Evolutionary conservation across 2,329 filamentous ascomycete species (phyloP), one percentile per base, ranked within the genome.

Genomic region (Xylariaceae sp.): DNA sequence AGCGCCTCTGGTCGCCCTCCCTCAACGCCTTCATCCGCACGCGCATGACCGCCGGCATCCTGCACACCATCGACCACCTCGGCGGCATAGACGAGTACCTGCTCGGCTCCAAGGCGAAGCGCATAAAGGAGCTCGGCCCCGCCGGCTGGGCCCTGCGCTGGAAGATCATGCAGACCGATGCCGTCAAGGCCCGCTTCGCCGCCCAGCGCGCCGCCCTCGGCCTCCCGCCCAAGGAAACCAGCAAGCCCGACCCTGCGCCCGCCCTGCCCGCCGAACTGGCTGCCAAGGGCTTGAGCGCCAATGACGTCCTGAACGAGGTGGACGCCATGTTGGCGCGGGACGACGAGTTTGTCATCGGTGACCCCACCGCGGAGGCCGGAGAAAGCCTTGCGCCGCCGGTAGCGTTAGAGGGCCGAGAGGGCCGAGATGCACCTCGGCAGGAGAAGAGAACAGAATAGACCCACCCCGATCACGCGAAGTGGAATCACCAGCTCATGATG

Each of bases 21-120:
- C 73, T 94, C 54, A 76, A 78, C 59, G 79, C 78, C 59, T 80
- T 77, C 64, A 75, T 94, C 52, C 83, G 84, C 69, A 79, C 88
- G 40, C 80, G 85, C 58, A 76, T 92, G 54, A 89, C 85, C 5
- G 78, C 87, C 41, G 80, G 82, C 54, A 87, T 90, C 30, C 76
- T 87, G 64, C 78, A 83, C 67, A 86, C 84, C 37, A 88, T 97
- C 67, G 85, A 89, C 68, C 92, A 91, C 69, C 84, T 87, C 59
- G 92, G 92, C 56, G 91, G 94, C 6, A 78, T 99, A 60, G 94
- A 99, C 71, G 85, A 91, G 67, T 99, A 99, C 74, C 77, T 99
- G 45, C 77, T 96, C 42, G 91, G 90, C 62, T 81, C 84, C 69
- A 94, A 90, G 73, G 76, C 86, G 12, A 80, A 78, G 41, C 81